Percentiles rank a stretch among this genome's conserved stretches.
phyloP scores from a whole-genome alignment of 176 grass and related monocot genomes.

The Pontederia paniculata region DNA sequence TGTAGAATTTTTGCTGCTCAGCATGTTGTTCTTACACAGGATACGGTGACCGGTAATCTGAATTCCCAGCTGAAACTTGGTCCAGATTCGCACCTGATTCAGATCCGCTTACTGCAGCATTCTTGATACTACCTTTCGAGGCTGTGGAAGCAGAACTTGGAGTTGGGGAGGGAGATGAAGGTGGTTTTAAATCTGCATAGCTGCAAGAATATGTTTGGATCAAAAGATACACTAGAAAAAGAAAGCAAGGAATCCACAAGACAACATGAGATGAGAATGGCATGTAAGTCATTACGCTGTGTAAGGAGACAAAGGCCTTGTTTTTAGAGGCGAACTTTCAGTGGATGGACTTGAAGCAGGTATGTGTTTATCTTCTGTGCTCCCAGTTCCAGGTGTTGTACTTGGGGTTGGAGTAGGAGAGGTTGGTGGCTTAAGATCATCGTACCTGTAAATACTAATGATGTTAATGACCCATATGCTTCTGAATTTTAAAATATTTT shows the following conservation, averaged over 20 bases:
- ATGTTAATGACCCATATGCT: too few relatives aligned
- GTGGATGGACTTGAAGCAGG: slow-evolving; percentile 1
- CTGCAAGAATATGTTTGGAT: slow-evolving; percentile 8
- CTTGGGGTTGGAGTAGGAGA: slow-evolving; percentile 29
- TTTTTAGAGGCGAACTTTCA: slow-evolving; percentile 1
- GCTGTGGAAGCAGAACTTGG: slow-evolving; percentile 8
- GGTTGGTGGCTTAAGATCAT: slow-evolving; percentile 30
- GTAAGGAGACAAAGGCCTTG: slow-evolving; percentile 28
- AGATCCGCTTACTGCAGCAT: background rate
- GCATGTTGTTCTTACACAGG: background rate
- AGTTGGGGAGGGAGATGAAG: slow-evolving; percentile 29
- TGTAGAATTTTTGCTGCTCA: background rate
- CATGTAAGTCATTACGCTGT: slow-evolving; percentile 9
- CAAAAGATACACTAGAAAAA: background rate
- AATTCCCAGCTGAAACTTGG: background rate
- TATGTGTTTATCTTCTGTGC: background rate
- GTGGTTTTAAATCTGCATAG: slow-evolving; percentile 38
- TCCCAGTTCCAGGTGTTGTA: background rate
- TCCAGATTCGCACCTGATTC: background rate
- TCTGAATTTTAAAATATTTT: background rate
- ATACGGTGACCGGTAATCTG: background rate
- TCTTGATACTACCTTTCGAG: background rate
- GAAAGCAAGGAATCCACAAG: background rate
- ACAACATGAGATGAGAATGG: background rate
- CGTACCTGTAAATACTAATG: slow-evolving; percentile 19